Evolutionary conservation across 2,329 filamentous ascomycete species (phyloP), one percentile per base, ranked within the genome.

Genomic region (Fusarium transvaalense): DNA sequence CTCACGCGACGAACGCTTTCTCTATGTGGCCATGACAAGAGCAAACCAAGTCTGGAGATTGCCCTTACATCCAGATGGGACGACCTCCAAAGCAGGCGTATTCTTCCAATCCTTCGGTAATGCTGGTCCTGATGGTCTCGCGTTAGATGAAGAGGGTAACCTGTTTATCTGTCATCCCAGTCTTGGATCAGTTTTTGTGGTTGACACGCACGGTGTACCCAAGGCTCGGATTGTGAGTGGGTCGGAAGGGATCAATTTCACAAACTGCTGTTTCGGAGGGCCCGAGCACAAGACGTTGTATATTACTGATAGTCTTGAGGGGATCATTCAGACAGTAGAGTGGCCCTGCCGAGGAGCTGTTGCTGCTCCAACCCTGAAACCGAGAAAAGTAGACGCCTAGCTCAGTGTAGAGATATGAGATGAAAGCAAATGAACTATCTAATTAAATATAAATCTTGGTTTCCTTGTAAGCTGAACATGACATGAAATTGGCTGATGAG

Each of bases 41-140:
- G 74, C 78, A 4, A 82, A 82, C 55, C 72, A 80, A n/a, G 79
- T 82, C 3, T 82, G 79, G 80, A 73, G 78, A 2, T 56, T 81
- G 1, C 80, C 79, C 1, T 72, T 82, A 0, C 77, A 81, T 53
- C 56, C 71, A 2, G 78, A 82, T 48, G 79, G 80, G 0, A 78
- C 77, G 0, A 79, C 78, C 0, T 78, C 78, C 2, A 81, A 81
- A 55, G 78, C 57, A 0, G 80, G 78, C 0, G 62, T 80, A 0
- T 82, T 82, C 56, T 82, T 81, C 39, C 76, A 80, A 23, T 79
- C 77, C 0, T 82, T 81, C n/a, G 81, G 80, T 0, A 78, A 76
- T n/a, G 71, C 75, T 1, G 80, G 80, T 0, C 79, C 80, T 0
- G 80, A 82, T 60, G 80, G 80, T 0, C 64, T 82, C 3, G 75